Evolutionary conservation across 1,284 basidiomycete species (phyloP), one percentile per base, ranked within the genome.

Genomic region (Heterobasidion occidentale): DNA sequence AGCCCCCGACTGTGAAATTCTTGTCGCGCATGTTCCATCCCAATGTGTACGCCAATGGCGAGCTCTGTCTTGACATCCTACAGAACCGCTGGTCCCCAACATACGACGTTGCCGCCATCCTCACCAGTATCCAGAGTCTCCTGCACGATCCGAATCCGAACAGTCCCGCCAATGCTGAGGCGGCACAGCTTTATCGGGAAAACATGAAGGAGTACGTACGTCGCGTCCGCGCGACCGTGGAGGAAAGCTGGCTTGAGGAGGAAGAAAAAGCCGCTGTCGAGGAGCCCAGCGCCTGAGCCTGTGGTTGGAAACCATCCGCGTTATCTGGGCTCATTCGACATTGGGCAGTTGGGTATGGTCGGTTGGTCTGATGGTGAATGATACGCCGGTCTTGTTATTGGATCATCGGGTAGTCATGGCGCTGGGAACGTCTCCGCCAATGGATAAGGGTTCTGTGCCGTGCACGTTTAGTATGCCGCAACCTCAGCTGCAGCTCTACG

Each of bases 11-110:
- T 1, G 96, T 98, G 65, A 95, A 96, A 69, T 99, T 99, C 77
- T 80, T 98, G 33, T 93, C 90, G 50, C 87, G 93, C 61, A 98
- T 98, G 95, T 98, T 98, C 76, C 96, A 99, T 70, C 96, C 96
- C 0, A 99, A 98, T 74, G 95, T 99, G 14, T 99, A 98, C 72
- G 92, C 92, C 54, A 98, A 98, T 65, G 96, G 96, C 60, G 96
- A 98, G 70, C 86, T 99, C 54, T 99, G 96, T 71, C 80, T 99
- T 51, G 96, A 98, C 71, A 99, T 98, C 65, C 78, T 99, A 38
- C 96, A 99, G 76, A 99, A 99, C 69, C 81, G 96, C 34, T 99
- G 96, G 96, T 92, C 87, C 35, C 96, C 96, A 7, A 98, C 96
- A 1, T 99, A 99, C 72, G 96, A 99, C 68, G 96, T 99, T 48